Conservation (phyloP, 441 rosid genomes). For the Syzygium syzygioides region DNA sequence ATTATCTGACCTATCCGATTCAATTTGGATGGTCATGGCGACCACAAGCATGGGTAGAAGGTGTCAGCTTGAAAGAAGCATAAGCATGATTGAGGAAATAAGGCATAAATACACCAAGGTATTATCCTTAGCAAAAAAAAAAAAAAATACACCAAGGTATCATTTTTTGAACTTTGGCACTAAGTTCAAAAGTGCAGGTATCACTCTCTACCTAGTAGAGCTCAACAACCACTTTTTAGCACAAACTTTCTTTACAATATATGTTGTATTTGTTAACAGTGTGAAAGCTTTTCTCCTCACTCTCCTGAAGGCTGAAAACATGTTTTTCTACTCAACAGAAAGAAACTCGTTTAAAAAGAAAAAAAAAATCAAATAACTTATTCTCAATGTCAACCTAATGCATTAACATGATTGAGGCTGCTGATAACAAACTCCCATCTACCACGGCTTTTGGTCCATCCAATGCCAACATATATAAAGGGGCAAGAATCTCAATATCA, state of each 20-base stretch:
- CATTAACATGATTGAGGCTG: background rate
- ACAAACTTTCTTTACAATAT: background rate
- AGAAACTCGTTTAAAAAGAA: background rate
- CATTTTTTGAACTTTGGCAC: background rate
- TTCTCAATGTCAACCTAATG: background rate
- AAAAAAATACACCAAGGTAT: background rate
- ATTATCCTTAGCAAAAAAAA: no score
- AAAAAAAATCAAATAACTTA: background rate
- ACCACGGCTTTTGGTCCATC: background rate
- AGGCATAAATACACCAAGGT: background rate
- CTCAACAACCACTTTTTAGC: background rate
- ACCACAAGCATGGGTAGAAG: background rate
- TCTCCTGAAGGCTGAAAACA: background rate
- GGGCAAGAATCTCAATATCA: background rate
- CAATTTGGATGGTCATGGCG: background rate
- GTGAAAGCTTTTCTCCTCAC: background rate
- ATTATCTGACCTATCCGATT: background rate
- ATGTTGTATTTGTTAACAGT: background rate
- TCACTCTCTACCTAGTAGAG: background rate
- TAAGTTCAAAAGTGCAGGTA: background rate
- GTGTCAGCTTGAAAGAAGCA: background rate
- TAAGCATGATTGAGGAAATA: background rate
- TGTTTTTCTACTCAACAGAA: background rate
- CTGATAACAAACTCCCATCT: background rate
- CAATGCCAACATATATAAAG: background rate